Evolutionary conservation across 2,329 filamentous ascomycete genomes (phyloP), one percentile per base, ranked within the genome.

Genomic region (Thelonectria rubi): DNA sequence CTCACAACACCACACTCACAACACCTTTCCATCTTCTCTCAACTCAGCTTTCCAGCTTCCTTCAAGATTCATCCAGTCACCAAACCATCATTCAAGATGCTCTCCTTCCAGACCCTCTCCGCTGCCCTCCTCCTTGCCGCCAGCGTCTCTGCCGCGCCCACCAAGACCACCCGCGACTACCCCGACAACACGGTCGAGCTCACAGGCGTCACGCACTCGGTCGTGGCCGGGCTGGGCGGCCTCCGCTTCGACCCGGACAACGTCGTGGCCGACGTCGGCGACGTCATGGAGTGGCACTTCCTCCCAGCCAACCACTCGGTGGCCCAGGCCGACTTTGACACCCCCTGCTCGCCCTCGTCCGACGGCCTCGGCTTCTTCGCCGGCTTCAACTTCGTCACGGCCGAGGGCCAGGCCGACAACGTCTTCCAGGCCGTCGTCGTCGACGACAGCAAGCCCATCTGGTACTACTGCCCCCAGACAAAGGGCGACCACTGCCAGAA

Each of bases 231-330:
- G 58, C 77, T 75, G 5, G 76, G 73, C 24, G 79, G 79, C 46
- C 78, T 86, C 32, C 72, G 70, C 50, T 87, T 86, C 73, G 77
- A 80, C 50, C 85, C 85, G 1, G 76, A 81, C 63, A 81, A 79
- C 64, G 75, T 85, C 42, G 78, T 78, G 3, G 85, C 84, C 17
- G 72, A 76, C 11, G 59, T 79, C 8, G 84, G 84, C 60, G 82
- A 85, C 62, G 65, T 82, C 4, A 72, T 87, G 59, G 83, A 86
- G 75, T 87, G 81, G 77, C 81, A 83, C 69, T 87, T 82, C 77
- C 80, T 80, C 64, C 79, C 84, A 9, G 70, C 66, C 60, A 84
- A 82, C 75, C 84, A 86, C 78, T 80, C 79, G 17, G 76, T 86
- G 43, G 77, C 68, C 2, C 74, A 81, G 70, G 79, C 79, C 39